Percentiles rank a stretch among this genome's conserved stretches.
These are phyloP conservation scores for Zarea fungicola DNA, from an alignment of 2,329 filamentous ascomycete species.

Conservation along the genomic window DNA sequence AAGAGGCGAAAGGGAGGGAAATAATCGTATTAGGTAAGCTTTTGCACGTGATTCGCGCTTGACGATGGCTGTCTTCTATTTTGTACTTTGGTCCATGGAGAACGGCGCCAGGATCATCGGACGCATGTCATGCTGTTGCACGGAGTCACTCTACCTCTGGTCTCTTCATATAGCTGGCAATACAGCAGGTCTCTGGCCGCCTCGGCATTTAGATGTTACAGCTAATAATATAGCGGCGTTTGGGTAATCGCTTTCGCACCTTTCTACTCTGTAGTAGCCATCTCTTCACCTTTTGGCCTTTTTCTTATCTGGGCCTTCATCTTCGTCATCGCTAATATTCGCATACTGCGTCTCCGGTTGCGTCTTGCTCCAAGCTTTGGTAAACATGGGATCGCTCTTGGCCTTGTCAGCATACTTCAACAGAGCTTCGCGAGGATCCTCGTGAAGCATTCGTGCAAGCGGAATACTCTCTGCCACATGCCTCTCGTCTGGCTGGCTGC, in stretches of 20 bases:
- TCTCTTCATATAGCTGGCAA: not conserved
- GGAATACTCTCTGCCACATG: slow-evolving; percentile 87
- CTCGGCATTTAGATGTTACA: too few species aligned
- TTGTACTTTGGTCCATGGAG: not conserved
- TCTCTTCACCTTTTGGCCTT: slow-evolving; percentile 46
- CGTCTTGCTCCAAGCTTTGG: slow-evolving; percentile 85
- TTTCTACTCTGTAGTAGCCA: slow-evolving; percentile 5
- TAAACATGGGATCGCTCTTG: slow-evolving; percentile 90
- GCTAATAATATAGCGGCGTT: too few species aligned
- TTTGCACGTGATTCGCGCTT: slow-evolving; percentile 5
- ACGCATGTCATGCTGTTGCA: not conserved
- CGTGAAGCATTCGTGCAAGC: slow-evolving; percentile 87
- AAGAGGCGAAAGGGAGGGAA: not conserved
- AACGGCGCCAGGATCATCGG: not conserved
- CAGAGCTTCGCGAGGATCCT: slow-evolving; percentile 89
- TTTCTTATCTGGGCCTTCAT: slow-evolving; percentile 63
- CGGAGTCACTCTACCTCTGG: not conserved
- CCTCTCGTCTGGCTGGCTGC: slow-evolving; percentile 82
- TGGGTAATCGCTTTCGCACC: too few species aligned
- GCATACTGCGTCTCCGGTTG: slow-evolving; percentile 91
- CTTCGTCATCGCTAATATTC: slow-evolving; percentile 82
- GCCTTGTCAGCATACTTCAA: slow-evolving; percentile 93
- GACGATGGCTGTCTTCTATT: not conserved
- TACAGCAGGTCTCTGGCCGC: too few species aligned
- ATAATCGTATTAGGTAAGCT: slow-evolving; percentile 12